Conservation (phyloP, 345 rosid genomes). For the Zanthoxylum bungeanum region DNA sequence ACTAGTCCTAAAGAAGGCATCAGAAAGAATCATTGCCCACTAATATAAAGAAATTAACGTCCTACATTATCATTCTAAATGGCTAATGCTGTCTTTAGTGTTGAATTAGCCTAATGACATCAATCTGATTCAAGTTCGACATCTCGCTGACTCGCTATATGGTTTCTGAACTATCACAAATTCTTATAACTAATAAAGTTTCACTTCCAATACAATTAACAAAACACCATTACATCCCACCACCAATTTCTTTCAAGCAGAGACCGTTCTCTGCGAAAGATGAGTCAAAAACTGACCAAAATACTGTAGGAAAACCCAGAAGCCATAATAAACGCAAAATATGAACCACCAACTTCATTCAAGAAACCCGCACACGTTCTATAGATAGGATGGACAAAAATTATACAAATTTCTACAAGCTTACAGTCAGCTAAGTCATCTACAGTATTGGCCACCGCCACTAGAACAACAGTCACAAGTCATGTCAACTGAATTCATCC, state of each 20-base stretch:
- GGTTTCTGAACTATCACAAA: neutral
- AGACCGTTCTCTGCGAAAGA: neutral
- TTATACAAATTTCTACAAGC: conserved; percentile 15
- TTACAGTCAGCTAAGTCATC: conserved; percentile 8
- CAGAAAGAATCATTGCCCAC: too few relatives aligned
- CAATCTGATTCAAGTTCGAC: neutral
- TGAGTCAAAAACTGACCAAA: neutral
- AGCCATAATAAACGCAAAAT: neutral
- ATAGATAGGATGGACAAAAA: conserved; percentile 6
- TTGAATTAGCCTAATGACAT: too few relatives aligned
- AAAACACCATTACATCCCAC: neutral
- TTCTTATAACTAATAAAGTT: neutral
- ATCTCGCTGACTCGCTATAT: neutral
- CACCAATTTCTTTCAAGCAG: neutral
- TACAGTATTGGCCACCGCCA: neutral
- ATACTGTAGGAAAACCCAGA: neutral
- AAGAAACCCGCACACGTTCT: conserved; percentile 1
- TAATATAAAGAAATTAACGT: too few relatives aligned
- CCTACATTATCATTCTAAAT: too few relatives aligned
- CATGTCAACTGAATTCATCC: neutral
- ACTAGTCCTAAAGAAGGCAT: too few relatives aligned
- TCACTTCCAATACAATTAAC: neutral
- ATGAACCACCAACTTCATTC: neutral
- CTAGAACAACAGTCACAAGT: neutral
- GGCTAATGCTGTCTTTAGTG: too few relatives aligned